Percentiles rank a stretch among this genome's conserved stretches.
phyloP scores from a whole-genome alignment of 352 stramenopile genomes.

The Pythium sukuiense region DNA sequence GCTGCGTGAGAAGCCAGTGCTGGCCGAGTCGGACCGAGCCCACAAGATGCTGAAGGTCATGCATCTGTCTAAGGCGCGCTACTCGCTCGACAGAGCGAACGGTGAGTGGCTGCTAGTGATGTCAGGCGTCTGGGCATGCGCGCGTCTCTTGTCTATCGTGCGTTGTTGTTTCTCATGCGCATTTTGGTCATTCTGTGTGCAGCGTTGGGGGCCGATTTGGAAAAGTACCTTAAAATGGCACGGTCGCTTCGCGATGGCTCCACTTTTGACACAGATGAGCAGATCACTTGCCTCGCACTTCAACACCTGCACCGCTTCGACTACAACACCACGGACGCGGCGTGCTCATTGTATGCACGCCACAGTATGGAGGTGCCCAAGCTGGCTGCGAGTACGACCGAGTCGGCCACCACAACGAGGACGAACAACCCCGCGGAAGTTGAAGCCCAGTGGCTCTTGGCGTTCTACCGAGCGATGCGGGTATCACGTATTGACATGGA shows the following conservation, averaged over 20 bases:
- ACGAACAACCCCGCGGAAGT: slow-evolving; percentile 38
- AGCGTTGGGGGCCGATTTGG: slow-evolving; percentile 63
- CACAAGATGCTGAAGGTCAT: slow-evolving; percentile 31
- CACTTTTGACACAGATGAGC: slow-evolving; percentile 80
- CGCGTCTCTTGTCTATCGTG: background rate
- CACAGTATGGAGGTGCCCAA: slow-evolving; percentile 77
- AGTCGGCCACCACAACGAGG: slow-evolving; percentile 14
- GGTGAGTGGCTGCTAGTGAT: slow-evolving; percentile 32
- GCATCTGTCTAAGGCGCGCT: slow-evolving; percentile 38
- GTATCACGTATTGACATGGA: slow-evolving; percentile 32
- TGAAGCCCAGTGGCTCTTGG: slow-evolving; percentile 54
- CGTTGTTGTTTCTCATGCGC: slow-evolving; percentile 2
- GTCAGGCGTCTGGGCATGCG: background rate
- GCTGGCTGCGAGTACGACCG: slow-evolving; percentile 15
- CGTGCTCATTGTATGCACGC: slow-evolving; percentile 77
- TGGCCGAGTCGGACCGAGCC: slow-evolving; percentile 12
- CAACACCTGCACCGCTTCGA: slow-evolving; percentile 82
- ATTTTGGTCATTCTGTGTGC: slow-evolving; percentile 1
- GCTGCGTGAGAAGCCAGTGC: slow-evolving; percentile 31
- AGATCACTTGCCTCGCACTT: slow-evolving; percentile 65
- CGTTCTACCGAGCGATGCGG: slow-evolving; percentile 69
- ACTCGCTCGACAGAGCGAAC: slow-evolving; percentile 49
- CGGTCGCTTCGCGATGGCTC: slow-evolving; percentile 68
- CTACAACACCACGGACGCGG: slow-evolving; percentile 76
- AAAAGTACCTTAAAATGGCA: slow-evolving; percentile 82